A percentile compares a stretch with the other conserved stretches of the same genome.
These are phyloP conservation scores for Chaetothyriales sp. DNA, from an alignment of 2,329 filamentous ascomycete species.

Conservation along the genomic window DNA sequence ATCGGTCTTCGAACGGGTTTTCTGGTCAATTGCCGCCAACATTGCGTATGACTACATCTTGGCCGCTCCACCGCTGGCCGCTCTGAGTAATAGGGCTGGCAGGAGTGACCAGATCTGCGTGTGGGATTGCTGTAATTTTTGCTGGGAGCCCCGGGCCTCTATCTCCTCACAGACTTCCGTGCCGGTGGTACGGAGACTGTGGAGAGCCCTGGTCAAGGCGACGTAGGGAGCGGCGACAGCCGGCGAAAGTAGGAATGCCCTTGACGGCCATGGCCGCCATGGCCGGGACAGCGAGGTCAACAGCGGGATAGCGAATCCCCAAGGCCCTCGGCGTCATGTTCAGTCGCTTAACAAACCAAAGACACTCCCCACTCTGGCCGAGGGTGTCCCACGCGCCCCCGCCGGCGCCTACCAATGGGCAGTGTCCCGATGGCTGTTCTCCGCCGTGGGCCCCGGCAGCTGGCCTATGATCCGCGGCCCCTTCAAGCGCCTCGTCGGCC, in stretches of 20 bases:
- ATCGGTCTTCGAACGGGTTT: neutral
- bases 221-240: neutral
- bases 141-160: no score
- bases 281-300: neutral
- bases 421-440: neutral
- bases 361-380: neutral
- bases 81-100: neutral
- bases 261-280: neutral
- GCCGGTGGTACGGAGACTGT: neutral
- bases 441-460: neutral
- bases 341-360: neutral
- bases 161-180: no score
- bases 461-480: neutral
- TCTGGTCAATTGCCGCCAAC: neutral
- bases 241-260: neutral
- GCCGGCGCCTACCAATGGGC: constrained; percentile 5
- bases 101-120: neutral
- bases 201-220: neutral
- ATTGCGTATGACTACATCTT: neutral
- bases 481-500: neutral
- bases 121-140: no score
- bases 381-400: constrained; percentile 8
- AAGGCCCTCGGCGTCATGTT: no score
- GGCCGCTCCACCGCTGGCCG: no score
- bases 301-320: no score